Conservation (phyloP, 441 rosid species). For the Adansonia grandidieri region DNA sequence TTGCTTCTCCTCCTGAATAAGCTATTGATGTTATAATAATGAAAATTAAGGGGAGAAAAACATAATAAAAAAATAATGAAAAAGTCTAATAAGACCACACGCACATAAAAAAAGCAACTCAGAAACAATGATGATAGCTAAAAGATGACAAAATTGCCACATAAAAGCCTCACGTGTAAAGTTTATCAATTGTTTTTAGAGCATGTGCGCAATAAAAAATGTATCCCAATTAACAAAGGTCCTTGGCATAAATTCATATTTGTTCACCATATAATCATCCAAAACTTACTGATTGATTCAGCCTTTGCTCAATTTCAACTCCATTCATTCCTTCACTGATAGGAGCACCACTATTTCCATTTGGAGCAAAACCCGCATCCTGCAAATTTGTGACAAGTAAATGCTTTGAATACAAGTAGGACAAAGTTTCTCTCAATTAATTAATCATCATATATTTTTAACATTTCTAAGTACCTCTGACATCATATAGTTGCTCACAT, state of each 20-base stretch:
- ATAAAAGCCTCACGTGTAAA: neutral
- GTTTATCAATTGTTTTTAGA: neutral
- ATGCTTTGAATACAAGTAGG: neutral
- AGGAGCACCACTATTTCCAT: slow-evolving; percentile 60
- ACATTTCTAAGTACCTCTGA: slow-evolving; percentile 61
- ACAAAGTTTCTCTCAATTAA: neutral
- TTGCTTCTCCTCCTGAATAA: slow-evolving; percentile 52
- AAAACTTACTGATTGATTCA: slow-evolving; percentile 62
- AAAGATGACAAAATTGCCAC: neutral
- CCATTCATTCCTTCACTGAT: slow-evolving; percentile 80
- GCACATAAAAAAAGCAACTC: neutral
- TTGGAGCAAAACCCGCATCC: slow-evolving; percentile 80
- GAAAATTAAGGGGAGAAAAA: slow-evolving; percentile 21
- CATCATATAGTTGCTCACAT: slow-evolving; percentile 89
- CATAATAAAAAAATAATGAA: neutral
- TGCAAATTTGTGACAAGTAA: slow-evolving; percentile 33
- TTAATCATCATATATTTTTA: neutral
- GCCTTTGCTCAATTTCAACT: slow-evolving; percentile 72
- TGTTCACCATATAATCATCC: neutral
- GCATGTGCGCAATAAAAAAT: slow-evolving; percentile 3
- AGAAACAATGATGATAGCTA: neutral
- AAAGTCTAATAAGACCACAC: neutral
- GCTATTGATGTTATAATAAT: slow-evolving; percentile 25
- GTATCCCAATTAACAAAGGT: slow-evolving; percentile 25
- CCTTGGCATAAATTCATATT: neutral